phyloP scores from a whole-genome alignment of 257 asterid species.

The Voacanga thouarsii region DNA sequence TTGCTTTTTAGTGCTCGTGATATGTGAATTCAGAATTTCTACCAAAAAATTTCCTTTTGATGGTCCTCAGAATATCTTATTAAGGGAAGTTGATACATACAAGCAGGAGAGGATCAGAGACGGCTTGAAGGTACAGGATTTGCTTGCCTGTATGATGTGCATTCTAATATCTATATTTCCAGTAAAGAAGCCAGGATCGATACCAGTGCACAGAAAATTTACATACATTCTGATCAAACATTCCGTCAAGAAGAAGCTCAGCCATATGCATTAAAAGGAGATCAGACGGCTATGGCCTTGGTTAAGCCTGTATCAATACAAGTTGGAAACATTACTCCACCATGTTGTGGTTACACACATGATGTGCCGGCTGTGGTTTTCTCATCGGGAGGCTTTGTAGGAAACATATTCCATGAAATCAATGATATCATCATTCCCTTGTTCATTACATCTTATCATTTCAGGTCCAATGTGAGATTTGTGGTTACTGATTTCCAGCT shows the following conservation, averaged over 20 bases:
- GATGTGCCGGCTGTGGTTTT: slow-evolving; percentile 40
- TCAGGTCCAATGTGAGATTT: slow-evolving; percentile 30
- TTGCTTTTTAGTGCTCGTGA: not conserved
- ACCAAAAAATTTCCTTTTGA: not conserved
- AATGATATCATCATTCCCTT: slow-evolving; percentile 58
- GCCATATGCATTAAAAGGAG: slow-evolving; percentile 68
- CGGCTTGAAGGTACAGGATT: slow-evolving; percentile 46
- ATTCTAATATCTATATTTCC: slow-evolving; percentile 51
- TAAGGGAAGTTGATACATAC: not conserved
- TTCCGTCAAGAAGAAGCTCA: slow-evolving; percentile 19
- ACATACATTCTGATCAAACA: slow-evolving; percentile 25
- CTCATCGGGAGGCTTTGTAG: slow-evolving; percentile 46
- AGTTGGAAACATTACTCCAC: slow-evolving; percentile 31
- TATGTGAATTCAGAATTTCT: not conserved
- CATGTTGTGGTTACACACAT: slow-evolving; percentile 26
- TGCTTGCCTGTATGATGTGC: slow-evolving; percentile 28
- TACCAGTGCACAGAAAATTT: slow-evolving; percentile 40
- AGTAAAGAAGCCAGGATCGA: slow-evolving; percentile 37
- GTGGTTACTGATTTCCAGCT: slow-evolving; percentile 41
- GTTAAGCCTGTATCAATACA: slow-evolving; percentile 46
- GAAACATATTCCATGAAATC: slow-evolving; percentile 56
- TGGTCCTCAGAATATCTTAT: not conserved
- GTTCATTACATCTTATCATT: slow-evolving; percentile 47
- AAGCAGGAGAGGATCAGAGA: slow-evolving; percentile 44
- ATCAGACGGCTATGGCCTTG: slow-evolving; percentile 25